Percentiles rank a stretch among this genome's conserved stretches.
phyloP scores from a whole-genome alignment of 1,284 basidiomycete genomes.

The Rhodotorula sp. region DNA sequence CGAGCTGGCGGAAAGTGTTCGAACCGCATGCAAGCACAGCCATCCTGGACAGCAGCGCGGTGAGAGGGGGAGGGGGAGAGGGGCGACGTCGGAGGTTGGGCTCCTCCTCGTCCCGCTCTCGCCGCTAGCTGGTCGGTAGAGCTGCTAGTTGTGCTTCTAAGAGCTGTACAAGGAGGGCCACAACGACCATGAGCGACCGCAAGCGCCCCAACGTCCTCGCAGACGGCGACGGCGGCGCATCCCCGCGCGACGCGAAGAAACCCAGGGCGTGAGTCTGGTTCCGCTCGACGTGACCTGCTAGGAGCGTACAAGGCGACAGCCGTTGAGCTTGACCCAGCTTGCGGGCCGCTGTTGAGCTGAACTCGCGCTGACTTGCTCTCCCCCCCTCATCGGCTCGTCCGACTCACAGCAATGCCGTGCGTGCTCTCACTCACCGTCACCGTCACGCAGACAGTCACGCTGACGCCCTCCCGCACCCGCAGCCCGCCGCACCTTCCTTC shows the following conservation, averaged over 20 bases:
- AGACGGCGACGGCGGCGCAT: constrained; percentile 12
- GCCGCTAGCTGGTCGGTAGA: not conserved
- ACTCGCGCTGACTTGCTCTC: constrained; percentile 6
- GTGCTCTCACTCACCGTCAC: not conserved
- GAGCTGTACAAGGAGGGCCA: not conserved
- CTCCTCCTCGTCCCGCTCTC: not conserved
- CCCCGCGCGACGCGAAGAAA: constrained; percentile 20
- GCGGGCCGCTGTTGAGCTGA: accelerated
- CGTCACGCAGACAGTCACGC: not conserved
- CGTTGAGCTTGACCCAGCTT: too few relatives aligned
- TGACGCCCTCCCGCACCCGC: not conserved
- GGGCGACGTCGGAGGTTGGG: not conserved
- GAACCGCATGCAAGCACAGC: constrained; percentile 20
- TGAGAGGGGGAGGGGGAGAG: not conserved
- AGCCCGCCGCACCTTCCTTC: constrained; percentile 42
- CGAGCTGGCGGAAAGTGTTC: constrained; percentile 11
- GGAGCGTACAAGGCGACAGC: not conserved
- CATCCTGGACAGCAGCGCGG: constrained; percentile 13
- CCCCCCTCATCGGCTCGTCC: not conserved
- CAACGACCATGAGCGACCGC: constrained; percentile 17
- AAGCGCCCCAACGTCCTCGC: constrained; percentile 33
- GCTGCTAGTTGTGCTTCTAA: not conserved
- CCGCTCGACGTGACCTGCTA: too few relatives aligned
- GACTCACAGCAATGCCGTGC: constrained; percentile 27
- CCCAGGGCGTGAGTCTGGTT: constrained; percentile 13